Evolutionary conservation across 129 eudicot species (phyloP), one percentile per base, ranked within the genome.

Genomic region (Escallonia rubra): DNA sequence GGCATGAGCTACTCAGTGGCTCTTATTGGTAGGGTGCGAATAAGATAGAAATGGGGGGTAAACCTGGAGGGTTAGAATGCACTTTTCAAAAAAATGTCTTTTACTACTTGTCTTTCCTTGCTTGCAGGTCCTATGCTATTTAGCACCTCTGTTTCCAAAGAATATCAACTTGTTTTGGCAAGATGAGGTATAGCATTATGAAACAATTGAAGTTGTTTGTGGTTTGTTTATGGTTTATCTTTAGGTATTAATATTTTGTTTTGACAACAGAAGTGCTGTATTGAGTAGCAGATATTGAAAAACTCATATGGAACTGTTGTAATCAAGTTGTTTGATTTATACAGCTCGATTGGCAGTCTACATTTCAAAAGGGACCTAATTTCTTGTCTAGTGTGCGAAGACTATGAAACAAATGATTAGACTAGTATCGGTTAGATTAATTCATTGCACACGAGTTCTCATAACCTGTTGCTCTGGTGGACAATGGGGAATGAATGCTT

Each of bases 151-250:
- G 45, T 89, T 89, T 78, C 99, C 97, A 2, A 89, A 81, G 83
- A 94, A 90, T 59, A 69, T 94, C 41, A 81, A 75, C 80, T 77
- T 94, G 82, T 94, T 89, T 78, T 94, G 95, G 97, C 99, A 94
- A 68, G 99, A 94, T 57, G 99, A 94, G 99, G 99, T 93, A 89
- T 65, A 54, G 51, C 62, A 71, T 70, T 74, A 57, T 72, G 59
- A 64, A 64, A 47, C 16, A 11, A 54, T 54, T 4, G 59, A 50
- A 50, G 12, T 50, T 50, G 55, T 50, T 50, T 61, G 65, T 8
- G 48, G 47, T 54, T 60, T 68, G 42, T 4, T 51, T 50, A 9
- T 12, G 6, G 34, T 41, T 47, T 13, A 5, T 16, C 14, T 7
- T 4, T 40, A 34, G 50, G 40, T 41, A 41, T 43, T 9, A 41